Evolutionary conservation across 2,329 filamentous ascomycete species (phyloP).

Genomic region (Cylindrodendrum hubeiense): DNA sequence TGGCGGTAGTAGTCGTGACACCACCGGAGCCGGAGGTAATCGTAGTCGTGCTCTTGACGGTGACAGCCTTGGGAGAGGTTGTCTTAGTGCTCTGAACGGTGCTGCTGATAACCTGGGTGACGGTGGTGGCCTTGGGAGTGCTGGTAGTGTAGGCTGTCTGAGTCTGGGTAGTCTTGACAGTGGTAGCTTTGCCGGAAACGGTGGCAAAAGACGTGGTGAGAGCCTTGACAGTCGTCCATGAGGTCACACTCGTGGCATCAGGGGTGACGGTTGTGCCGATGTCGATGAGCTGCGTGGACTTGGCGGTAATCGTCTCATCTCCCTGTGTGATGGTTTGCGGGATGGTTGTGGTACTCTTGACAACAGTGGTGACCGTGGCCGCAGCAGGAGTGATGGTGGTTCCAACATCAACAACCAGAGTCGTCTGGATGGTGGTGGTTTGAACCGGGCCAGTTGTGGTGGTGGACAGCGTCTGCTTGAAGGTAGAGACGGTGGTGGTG

Average conservation of each 20-base stretch:
- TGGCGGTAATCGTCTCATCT: slow-evolving; percentile 44
- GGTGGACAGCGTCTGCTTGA: slow-evolving; percentile 28
- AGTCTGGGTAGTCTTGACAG: slow-evolving; percentile 25
- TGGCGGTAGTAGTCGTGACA: slow-evolving; percentile 35
- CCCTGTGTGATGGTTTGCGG: slow-evolving; percentile 27
- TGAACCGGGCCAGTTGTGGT: slow-evolving; percentile 29
- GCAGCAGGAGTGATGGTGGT: slow-evolving; percentile 38
- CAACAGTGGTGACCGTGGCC: slow-evolving; percentile 27
- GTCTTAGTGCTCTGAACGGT: slow-evolving; percentile 33
- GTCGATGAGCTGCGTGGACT: slow-evolving; percentile 43
- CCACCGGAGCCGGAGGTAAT: slow-evolving; percentile 34
- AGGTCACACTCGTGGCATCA: slow-evolving; percentile 37
- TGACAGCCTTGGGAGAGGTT: slow-evolving; percentile 32
- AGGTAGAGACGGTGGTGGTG: slow-evolving; percentile 31
- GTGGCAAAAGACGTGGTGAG: slow-evolving; percentile 28
- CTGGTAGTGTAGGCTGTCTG: slow-evolving; percentile 33
- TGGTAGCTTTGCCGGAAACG: slow-evolving; percentile 16
- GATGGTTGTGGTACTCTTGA: slow-evolving; percentile 33
- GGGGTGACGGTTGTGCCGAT: slow-evolving; percentile 50
- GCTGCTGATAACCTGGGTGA: slow-evolving; percentile 23
- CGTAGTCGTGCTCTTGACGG: slow-evolving; percentile 36
- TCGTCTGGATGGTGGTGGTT: slow-evolving; percentile 32
- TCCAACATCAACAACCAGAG: slow-evolving; percentile 30
- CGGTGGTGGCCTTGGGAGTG: slow-evolving; percentile 41
- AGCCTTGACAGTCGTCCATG: slow-evolving; percentile 29